Conservation (phyloP, 164 flowering plant species). For the Annona cherimola region DNA sequence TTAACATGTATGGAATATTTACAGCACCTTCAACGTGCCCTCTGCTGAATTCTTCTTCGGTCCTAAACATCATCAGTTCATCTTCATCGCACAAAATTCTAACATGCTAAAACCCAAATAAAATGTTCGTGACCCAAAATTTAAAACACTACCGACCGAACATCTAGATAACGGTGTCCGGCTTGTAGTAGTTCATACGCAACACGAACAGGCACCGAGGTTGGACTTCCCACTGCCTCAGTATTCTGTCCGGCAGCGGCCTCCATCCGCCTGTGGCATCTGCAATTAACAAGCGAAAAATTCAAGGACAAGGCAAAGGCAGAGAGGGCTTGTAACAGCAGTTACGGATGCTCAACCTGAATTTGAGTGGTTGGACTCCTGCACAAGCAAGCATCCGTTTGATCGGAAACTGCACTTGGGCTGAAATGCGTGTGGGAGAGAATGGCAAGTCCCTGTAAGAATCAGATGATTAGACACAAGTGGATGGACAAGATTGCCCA, state of each 20-base stretch:
- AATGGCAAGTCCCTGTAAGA: background rate
- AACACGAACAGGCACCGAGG: constrained; percentile 82
- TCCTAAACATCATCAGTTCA: constrained; percentile 40
- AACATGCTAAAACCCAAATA: background rate
- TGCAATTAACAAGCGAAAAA: background rate
- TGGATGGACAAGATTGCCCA: background rate
- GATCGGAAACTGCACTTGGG: background rate
- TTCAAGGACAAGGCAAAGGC: background rate
- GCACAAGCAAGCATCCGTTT: background rate
- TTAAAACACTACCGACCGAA: constrained; percentile 36
- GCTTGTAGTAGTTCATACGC: constrained; percentile 88
- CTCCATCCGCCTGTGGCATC: background rate
- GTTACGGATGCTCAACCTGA: background rate
- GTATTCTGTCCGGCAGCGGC: constrained; percentile 33
- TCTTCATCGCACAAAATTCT: background rate
- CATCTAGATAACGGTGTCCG: constrained; percentile 83
- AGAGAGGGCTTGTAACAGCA: background rate
- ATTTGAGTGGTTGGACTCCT: background rate
- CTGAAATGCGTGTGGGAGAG: background rate
- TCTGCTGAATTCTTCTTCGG: constrained; percentile 70
- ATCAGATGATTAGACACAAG: background rate
- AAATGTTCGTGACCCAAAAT: background rate
- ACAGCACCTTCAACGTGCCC: constrained; percentile 79
- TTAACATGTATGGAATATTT: constrained; percentile 79
- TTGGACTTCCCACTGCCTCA: constrained; percentile 41